Conservation (phyloP, 73 alveolate genomes). For the Stentor roeselii region DNA sequence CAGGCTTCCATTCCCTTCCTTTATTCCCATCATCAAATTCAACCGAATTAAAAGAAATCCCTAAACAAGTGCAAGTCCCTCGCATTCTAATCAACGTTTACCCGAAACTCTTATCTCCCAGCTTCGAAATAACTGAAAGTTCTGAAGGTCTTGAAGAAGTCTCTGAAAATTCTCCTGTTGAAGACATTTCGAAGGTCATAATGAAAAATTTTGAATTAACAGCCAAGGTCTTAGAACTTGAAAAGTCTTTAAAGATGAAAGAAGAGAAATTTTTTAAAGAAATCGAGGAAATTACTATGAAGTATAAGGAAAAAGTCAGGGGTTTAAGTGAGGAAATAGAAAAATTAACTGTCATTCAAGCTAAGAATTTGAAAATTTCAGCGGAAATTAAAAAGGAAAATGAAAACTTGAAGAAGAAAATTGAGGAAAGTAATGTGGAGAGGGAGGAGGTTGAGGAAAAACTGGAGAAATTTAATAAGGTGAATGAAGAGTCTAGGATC, state of each 20-base stretch:
- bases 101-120: neutral
- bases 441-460: neutral
- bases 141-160: neutral
- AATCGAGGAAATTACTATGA: neutral
- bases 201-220: neutral
- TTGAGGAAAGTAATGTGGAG: neutral
- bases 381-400: neutral
- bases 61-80: neutral
- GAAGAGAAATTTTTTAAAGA: neutral
- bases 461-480: neutral
- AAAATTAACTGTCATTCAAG: no score
- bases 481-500: neutral
- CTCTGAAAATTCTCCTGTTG: neutral
- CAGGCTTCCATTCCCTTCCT: neutral
- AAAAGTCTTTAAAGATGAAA: no score
- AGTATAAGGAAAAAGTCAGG: no score
- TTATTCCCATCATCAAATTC: neutral
- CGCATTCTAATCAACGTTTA: neutral
- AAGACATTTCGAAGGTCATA: neutral
- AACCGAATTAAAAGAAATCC: neutral
- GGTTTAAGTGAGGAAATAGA: neutral
- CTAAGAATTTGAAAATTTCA: neutral
- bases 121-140: neutral
- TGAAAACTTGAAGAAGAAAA: neutral
- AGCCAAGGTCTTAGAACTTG: neutral